Base-by-base conservation (phyloP, 441 rosid species). In the Hura crepitans region DNA sequence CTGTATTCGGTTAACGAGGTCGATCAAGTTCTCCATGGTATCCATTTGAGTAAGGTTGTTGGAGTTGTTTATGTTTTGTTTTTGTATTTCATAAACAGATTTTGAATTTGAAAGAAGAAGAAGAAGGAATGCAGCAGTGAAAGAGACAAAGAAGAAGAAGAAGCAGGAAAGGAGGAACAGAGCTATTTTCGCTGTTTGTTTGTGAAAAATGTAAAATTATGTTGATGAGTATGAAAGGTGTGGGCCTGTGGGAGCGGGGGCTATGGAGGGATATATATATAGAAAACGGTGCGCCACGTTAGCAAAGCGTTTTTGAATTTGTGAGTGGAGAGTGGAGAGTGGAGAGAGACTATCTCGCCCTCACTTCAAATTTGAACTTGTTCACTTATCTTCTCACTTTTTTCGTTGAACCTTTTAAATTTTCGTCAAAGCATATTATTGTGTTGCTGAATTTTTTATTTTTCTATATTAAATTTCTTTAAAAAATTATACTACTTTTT, bases 11-110 rank as follows among this genome's bases (percentile, higher is more conserved):
- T 89, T 91, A 43, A 93, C 96, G 74, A 86, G 77, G 20, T 86
- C 89, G 76, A 93, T 88, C 82, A 93, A 81, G 75, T 85, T 89
- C 82, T 86, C 96, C 96, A 89, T 89, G 39, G 91, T 82, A 33
- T 86, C 65, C 39, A 25, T 25, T 20, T 20, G 57, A 64, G 70
- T 46, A 31, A 60, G 15, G 15, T 28, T 33, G 8, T 6, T 9
- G 46, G 31, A 5, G 27, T 2, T 28, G 15, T 47, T 22, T 50
- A 17, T 2, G 6, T 9, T 5, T 55, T 31, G 14, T 31, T 12
- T 9, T 56, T 14, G 18, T 12, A 56, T 28, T 45, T 5, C 0
- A 45, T 20, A 20, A 54, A 28, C 46, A 39, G 37, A 39, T 13
- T 25, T 58, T 35, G 51, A 66, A 65, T 57, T 56, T 46, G 77